phyloP scores from a whole-genome alignment of 2,329 filamentous ascomycete genomes.

The Exophiala mesophila region DNA sequence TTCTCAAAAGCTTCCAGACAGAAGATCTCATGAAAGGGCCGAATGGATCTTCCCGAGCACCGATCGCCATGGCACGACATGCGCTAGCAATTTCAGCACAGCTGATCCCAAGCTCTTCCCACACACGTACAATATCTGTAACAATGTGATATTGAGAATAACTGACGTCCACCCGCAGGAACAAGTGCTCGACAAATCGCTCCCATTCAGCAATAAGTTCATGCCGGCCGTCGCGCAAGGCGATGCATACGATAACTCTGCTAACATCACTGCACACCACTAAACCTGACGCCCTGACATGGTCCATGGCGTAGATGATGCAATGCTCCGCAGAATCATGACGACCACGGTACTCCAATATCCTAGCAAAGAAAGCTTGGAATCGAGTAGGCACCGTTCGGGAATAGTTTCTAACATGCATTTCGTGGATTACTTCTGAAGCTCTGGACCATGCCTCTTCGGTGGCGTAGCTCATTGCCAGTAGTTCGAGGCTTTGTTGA shows the following conservation, averaged over 20 bases:
- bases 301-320: conserved; percentile 16
- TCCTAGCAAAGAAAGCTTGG: conserved; percentile 11
- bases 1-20: conserved; percentile 11
- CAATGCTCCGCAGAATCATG: conserved; percentile 8
- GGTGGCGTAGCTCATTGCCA: conserved; percentile 35
- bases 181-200: conserved; percentile 13
- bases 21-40: conserved; percentile 8
- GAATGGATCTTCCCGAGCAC: conserved; percentile 18
- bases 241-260: conserved; percentile 16
- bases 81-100: conserved; percentile 18
- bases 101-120: conserved; percentile 14
- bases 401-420: conserved; percentile 34
- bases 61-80: conserved; percentile 16
- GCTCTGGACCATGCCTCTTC: conserved; percentile 39
- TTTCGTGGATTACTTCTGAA: conserved; percentile 34
- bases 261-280: conserved; percentile 15
- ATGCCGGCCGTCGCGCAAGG: conserved; percentile 16
- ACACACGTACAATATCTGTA: conserved; percentile 13
- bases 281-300: conserved; percentile 19
- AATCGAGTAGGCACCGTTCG: conserved; percentile 19
- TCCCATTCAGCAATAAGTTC: conserved; percentile 19
- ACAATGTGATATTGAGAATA: conserved; percentile 6
- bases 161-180: conserved; percentile 9
- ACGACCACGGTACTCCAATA: conserved; percentile 10
- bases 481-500: conserved; percentile 34